Evolutionary conservation across 1,284 basidiomycete genomes (phyloP), one percentile per base, ranked within the genome.

Genomic region (Sphagnurus paluster): DNA sequence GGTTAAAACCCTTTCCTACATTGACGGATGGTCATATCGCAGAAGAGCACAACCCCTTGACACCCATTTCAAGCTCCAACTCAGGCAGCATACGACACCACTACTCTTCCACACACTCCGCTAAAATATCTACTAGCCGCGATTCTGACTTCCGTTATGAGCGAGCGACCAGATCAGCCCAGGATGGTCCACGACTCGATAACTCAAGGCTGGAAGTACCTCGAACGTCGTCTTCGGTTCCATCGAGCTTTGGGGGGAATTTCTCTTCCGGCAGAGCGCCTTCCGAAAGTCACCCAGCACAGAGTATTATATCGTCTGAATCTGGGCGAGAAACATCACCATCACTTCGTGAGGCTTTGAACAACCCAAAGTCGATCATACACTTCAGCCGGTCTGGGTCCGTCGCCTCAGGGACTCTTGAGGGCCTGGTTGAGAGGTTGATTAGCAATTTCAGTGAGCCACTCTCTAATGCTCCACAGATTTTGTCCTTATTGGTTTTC

Each of bases 361-460:
- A 53, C 23, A 63, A 65, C 35, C 39, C 59, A 9, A 48, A 52
- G 28, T 38, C 51, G 5, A 56, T 67, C 21, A 55, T 70, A 33
- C 53, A 66, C 44, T 37, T 61, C 24, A 47, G 51, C 2, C 43
- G 50, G 1, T 58, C 60, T 40, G 70, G 66, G 5, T 42, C 52
- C 5, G 63, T 74, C 10, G 50, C 52, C 13, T 64, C 68, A n/a
- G 73, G 68, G 5, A 73, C 69, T 14, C 48, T 76, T 39, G 64
- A 70, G 49, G 72, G 68, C 11, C 52, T 75, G 19, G 58, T 75
- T 2, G 64, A 71, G 16, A 61, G 63, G 25, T 52, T 74, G 35
- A 63, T 72, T 37, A 59, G 55, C 14, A 58, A 66, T 41, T 67
- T 64, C 41, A 62, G 65, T 67, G 45, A 58, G 64, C 55, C 23